Evolutionary conservation across 2,329 filamentous ascomycete species (phyloP).

Genomic region (Lachnellula arida): DNA sequence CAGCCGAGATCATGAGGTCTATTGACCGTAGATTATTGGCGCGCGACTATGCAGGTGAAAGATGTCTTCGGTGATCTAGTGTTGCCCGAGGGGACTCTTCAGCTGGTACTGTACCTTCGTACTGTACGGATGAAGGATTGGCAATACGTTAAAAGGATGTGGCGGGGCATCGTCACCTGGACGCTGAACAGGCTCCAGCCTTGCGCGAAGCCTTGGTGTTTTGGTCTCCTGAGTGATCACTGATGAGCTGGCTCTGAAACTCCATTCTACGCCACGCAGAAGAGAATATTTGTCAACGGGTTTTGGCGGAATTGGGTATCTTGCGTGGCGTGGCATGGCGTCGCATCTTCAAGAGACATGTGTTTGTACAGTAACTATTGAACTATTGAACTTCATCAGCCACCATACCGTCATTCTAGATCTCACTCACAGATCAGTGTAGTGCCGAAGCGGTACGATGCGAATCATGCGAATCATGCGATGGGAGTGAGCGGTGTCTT

Average conservation of each 20-base stretch:
- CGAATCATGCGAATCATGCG: too few species aligned
- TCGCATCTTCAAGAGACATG: background rate
- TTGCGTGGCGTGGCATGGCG: background rate
- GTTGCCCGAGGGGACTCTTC: background rate
- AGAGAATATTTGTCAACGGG: background rate
- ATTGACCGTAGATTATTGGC: background rate
- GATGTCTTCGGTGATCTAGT: background rate
- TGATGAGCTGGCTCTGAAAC: background rate
- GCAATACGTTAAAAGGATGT: background rate
- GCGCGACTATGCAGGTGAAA: background rate
- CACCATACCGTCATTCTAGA: background rate
- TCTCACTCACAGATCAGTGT: background rate
- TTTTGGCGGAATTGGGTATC: too few species aligned
- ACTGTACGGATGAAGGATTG: background rate
- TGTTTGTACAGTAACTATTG: too few species aligned
- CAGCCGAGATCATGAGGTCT: background rate
- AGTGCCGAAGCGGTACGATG: background rate
- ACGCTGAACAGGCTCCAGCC: slow-evolving; percentile 1
- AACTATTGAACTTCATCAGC: slow-evolving; percentile 10
- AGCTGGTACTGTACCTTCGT: background rate
- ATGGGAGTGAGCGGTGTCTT: background rate
- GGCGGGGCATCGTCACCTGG: slow-evolving; percentile 1
- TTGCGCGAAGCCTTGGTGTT: background rate
- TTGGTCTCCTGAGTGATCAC: too few species aligned
- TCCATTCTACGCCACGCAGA: background rate